phyloP scores from a whole-genome alignment of 139 green algal species.

The Chlorella sorokiniana region DNA sequence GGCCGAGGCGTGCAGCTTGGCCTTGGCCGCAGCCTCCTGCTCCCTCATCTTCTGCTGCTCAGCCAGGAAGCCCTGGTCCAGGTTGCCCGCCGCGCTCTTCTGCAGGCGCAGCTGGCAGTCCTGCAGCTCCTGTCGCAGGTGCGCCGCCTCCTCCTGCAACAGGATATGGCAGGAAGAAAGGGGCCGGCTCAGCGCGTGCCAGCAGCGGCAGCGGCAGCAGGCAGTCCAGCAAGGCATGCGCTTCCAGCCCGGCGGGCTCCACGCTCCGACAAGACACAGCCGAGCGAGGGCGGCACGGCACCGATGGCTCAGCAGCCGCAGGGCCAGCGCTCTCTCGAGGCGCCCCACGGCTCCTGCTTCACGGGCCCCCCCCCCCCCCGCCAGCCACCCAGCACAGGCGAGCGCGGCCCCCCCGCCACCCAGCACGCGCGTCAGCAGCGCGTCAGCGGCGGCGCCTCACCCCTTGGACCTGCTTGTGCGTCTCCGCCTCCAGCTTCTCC shows the following conservation, averaged over 20 bases:
- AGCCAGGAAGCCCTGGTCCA: background rate
- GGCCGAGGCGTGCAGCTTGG: background rate
- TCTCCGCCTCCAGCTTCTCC: constrained; percentile 18
- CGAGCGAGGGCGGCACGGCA: too few species aligned
- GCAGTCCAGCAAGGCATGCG: background rate
- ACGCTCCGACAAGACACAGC: too few species aligned
- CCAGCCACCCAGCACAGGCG: too few species aligned
- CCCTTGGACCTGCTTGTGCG: background rate
- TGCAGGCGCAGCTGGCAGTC: background rate
- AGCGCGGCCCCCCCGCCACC: background rate
- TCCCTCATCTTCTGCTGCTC: background rate
- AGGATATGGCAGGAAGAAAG: background rate
- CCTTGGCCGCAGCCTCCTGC: background rate
- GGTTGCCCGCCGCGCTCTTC: background rate
- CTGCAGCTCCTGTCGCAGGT: background rate
- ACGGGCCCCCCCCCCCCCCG: too few species aligned
- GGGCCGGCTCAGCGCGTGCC: background rate
- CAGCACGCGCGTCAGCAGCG: background rate
- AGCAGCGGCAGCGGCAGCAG: background rate
- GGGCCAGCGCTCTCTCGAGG: too few species aligned
- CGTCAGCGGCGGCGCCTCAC: background rate
- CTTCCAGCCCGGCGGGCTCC: background rate
- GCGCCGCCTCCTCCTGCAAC: background rate
- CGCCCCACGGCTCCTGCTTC: too few species aligned
- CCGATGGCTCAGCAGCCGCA: too few species aligned